Base-by-base conservation (phyloP, 1,284 basidiomycete genomes). In the Stygiomarasmius scandens region DNA sequence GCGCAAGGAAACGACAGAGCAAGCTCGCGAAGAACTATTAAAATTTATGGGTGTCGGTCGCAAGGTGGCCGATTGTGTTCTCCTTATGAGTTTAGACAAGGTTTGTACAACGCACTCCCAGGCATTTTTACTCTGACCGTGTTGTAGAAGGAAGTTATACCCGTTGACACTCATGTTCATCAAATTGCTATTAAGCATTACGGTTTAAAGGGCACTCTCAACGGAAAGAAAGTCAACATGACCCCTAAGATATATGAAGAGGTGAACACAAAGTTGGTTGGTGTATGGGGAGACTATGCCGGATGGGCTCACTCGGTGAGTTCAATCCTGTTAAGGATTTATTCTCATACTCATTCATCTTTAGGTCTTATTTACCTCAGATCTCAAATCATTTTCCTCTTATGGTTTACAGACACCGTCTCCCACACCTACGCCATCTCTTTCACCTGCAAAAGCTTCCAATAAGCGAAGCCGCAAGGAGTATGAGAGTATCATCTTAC, bases 51-150 rank as follows among this genome's bases (percentile, higher is more conserved):
- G 97, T 0, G 93, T 99, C 0, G 97, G 97, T 1, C 84, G 95
- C 34, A 99, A 99, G 72, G 95, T 98, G 0, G 94, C 93, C 0
- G 96, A 98, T 69, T 99, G 97, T 68, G 81, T 99, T 32, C 75
- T 98, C 54, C 77, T 99, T 23, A 98, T 99, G 92, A 95, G 93
- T 64, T 72, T 98, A 55, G 93, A 98, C 72, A 95, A 97, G 81
- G 91, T 92, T 64, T 6, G 73, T 62, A 6, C 36, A 29, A 14
- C 47, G 4, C 16, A 12, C 29, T 4, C n/a, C 48, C 16, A 27
- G 1, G 20, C 49, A 16, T 53, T 8, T 27, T 58, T 23, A 22
- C 11, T 38, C 48, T 53, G 19, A 41, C 44, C 19, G 44, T 57
- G 6, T 27, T 32, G 34, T 58, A 95, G 93, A 80, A 75, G 63